phyloP scores from a whole-genome alignment of 768 basidiomycete genomes.

The Auriculariales sp. region DNA sequence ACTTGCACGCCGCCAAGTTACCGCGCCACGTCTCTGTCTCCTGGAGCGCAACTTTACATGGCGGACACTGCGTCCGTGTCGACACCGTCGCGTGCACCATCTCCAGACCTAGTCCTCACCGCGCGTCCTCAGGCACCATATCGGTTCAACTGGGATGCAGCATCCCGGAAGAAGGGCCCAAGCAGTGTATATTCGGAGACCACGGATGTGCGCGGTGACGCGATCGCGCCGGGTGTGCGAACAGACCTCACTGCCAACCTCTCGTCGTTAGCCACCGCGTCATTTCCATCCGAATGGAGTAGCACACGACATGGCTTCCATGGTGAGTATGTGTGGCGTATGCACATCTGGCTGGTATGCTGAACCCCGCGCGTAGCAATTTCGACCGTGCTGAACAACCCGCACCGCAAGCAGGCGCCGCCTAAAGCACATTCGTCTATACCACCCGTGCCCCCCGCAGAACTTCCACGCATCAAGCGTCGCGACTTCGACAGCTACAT shows the following conservation, averaged over 20 bases:
- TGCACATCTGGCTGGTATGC: not conserved
- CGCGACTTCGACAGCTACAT: constrained; percentile 82
- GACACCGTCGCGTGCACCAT: constrained; percentile 34
- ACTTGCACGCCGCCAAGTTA: too few relatives aligned
- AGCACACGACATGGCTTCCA: constrained; percentile 79
- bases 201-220: constrained; percentile 51
- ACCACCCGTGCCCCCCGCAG: constrained; percentile 53
- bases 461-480: constrained; percentile 64
- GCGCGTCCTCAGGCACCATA: constrained; percentile 29
- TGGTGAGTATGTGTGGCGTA: constrained; percentile 31
- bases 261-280: constrained; percentile 33
- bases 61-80: not conserved
- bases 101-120: constrained; percentile 34
- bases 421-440: constrained; percentile 77
- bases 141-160: constrained; percentile 63
- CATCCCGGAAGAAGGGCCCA: constrained; percentile 42
- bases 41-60: too few relatives aligned
- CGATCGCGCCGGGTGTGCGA: constrained; percentile 21
- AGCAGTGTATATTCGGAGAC: constrained; percentile 58
- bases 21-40: too few relatives aligned
- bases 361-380: constrained; percentile 41
- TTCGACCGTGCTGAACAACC: constrained; percentile 86
- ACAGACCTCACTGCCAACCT: constrained; percentile 34
- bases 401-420: constrained; percentile 69
- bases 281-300: constrained; percentile 57